Percentiles rank a stretch among this genome's conserved stretches.
These are phyloP conservation scores for Harrya chromipes DNA, from an alignment of 768 basidiomycete species.

Conservation along the genomic window DNA sequence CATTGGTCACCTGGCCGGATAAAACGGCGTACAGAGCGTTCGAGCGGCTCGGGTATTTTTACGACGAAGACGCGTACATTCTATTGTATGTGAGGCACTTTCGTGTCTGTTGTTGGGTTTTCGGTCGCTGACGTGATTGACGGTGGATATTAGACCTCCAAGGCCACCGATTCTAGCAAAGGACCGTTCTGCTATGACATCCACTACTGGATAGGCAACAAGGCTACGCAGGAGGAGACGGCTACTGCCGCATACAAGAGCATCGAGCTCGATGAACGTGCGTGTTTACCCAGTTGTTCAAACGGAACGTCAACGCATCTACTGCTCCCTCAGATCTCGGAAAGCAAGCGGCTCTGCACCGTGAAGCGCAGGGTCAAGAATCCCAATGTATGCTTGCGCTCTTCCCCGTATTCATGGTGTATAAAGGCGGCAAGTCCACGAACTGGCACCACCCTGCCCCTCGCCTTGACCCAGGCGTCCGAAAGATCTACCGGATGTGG, in stretches of 20 bases:
- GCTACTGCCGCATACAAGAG: constrained; percentile 66
- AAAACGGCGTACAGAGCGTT: constrained; percentile 1
- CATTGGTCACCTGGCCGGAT: constrained; percentile 34
- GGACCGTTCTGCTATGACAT: constrained; percentile 49
- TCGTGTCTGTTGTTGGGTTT: not conserved
- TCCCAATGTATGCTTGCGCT: constrained; percentile 49
- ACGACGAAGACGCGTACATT: constrained; percentile 65
- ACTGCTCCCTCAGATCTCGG: constrained; percentile 30
- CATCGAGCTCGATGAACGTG: constrained; percentile 64
- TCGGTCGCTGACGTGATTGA: not conserved
- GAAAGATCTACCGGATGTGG: constrained; percentile 50
- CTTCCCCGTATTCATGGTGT: constrained; percentile 45
- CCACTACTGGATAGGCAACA: constrained; percentile 63
- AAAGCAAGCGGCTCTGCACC: constrained; percentile 56
- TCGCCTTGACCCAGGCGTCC: constrained; percentile 41
- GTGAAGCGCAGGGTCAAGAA: constrained; percentile 60
- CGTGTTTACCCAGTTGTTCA: constrained; percentile 15
- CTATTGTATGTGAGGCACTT: constrained; percentile 50
- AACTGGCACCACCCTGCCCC: constrained; percentile 50
- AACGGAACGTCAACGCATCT: not conserved
- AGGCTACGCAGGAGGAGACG: constrained; percentile 59
- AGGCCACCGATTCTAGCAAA: constrained; percentile 39
- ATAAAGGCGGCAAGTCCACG: constrained; percentile 48
- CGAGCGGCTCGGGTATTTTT: constrained; percentile 52
- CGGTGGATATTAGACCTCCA: constrained; percentile 48